phyloP scores from a whole-genome alignment of 305 asterid genomes.

The Euphrasia arctica region DNA sequence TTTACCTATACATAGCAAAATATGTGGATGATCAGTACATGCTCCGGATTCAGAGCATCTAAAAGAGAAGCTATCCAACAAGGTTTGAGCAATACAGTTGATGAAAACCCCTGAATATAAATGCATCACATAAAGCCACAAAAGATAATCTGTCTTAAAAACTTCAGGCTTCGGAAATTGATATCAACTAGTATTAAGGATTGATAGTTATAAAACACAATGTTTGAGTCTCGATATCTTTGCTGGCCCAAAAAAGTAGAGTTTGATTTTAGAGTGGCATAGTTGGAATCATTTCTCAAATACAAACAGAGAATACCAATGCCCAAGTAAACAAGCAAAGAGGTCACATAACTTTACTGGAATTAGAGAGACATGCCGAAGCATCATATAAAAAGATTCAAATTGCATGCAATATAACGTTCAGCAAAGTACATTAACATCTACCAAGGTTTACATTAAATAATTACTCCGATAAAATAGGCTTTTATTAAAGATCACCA shows the following conservation, averaged over 20 bases:
- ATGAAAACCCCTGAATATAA: too few species aligned
- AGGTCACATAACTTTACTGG: too few species aligned
- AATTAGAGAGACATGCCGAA: too few species aligned
- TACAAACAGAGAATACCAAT: neutral
- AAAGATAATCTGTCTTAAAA: too few species aligned
- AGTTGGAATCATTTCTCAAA: neutral
- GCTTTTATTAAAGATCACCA: neutral
- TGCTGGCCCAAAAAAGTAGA: neutral
- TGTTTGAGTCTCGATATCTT: neutral
- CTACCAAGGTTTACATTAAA: neutral
- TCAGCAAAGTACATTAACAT: neutral
- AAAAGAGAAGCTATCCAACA: neutral
- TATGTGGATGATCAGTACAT: neutral
- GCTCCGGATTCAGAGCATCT: neutral
- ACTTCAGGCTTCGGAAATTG: too few species aligned
- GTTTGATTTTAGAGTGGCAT: neutral
- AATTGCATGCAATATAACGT: neutral
- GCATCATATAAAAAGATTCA: neutral
- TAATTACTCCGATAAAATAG: neutral
- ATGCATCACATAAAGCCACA: too few species aligned
- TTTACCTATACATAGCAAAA: constrained; percentile 44
- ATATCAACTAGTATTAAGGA: too few species aligned
- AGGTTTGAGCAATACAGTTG: too few species aligned
- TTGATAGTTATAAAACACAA: neutral
- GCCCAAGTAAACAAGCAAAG: neutral